A percentile compares a stretch with the other conserved stretches of the same genome.
phyloP scores from a whole-genome alignment of 164 flowering plant species.

The Piper longum region DNA sequence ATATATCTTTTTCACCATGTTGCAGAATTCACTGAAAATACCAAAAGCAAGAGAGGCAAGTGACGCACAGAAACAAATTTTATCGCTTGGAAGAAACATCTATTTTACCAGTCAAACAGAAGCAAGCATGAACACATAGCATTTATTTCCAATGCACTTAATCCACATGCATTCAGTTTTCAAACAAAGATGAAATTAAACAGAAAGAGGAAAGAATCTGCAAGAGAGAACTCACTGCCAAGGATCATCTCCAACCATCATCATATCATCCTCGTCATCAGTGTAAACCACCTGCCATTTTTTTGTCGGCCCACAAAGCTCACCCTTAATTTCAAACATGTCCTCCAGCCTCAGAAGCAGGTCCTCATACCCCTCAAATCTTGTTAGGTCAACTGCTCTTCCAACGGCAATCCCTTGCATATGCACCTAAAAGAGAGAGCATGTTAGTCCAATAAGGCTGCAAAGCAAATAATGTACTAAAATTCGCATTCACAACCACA shows the following conservation, averaged over 20 bases:
- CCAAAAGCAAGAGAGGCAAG: not conserved
- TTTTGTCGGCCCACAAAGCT: constrained; percentile 47
- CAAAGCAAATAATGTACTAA: not conserved
- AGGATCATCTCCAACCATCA: constrained; percentile 97
- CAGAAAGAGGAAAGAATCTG: not conserved
- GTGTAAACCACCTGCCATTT: constrained; percentile 90
- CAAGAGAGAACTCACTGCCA: constrained; percentile 59
- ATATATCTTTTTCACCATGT: constrained; percentile 75
- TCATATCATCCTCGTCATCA: constrained; percentile 87
- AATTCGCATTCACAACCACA: not conserved
- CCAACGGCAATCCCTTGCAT: constrained; percentile 91
- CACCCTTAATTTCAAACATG: constrained; percentile 83
- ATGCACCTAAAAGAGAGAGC: constrained; percentile 40
- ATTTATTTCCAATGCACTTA: not conserved
- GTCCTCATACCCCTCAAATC: constrained; percentile 55
- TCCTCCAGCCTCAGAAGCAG: constrained; percentile 60
- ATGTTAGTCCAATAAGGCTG: not conserved
- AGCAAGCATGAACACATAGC: not conserved
- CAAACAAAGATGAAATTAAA: not conserved
- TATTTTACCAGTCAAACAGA: too few relatives aligned
- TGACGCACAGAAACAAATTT: not conserved
- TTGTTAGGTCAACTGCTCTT: constrained; percentile 69
- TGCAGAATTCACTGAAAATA: constrained; percentile 64
- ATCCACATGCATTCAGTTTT: too few relatives aligned
- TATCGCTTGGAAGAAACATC: not conserved